A percentile compares a stretch with the other conserved stretches of the same genome.
Conservation (phyloP, 345 rosid genomes). For the Boechera stricta region DNA sequence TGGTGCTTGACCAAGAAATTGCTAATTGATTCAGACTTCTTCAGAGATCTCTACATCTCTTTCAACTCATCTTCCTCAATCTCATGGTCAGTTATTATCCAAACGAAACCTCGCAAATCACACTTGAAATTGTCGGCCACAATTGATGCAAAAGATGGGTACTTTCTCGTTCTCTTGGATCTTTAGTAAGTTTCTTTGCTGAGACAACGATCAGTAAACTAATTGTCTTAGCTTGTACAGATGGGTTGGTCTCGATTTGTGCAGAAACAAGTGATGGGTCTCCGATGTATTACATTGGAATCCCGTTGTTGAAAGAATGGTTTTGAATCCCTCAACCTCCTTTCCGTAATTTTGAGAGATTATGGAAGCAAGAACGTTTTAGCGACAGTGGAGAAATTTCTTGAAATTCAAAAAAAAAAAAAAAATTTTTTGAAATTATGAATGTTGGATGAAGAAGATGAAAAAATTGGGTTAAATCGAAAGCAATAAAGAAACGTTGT, state of each 20-base stretch:
- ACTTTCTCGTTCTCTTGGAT: not conserved
- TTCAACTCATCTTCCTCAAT: constrained; percentile 16
- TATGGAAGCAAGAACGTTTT: not conserved
- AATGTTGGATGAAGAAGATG: too few species aligned
- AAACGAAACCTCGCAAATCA: constrained; percentile 23
- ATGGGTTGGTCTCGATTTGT: constrained; percentile 29
- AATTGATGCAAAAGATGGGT: constrained; percentile 28
- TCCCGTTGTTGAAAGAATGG: constrained; percentile 27
- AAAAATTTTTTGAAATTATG: too few species aligned
- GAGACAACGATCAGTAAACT: constrained; percentile 10
- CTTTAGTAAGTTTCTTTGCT: constrained; percentile 13
- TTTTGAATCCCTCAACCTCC: constrained; percentile 23
- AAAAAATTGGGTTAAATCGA: too few species aligned
- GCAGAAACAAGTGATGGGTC: not conserved
- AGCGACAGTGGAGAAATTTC: not conserved
- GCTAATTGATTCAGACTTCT: constrained; percentile 32
- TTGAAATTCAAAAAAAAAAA: too few species aligned
- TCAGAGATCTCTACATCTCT: constrained; percentile 26
- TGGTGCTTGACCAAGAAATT: constrained; percentile 23
- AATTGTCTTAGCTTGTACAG: constrained; percentile 5
- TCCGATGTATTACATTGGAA: constrained; percentile 20
- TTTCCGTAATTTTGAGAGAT: not conserved
- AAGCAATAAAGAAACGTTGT: too few species aligned
- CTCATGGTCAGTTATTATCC: constrained; percentile 39
- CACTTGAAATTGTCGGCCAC: constrained; percentile 24